A percentile compares a stretch with the other conserved stretches of the same genome.
Conservation (phyloP, 2,329 filamentous ascomycete species). For the Fusarium sp. region DNA sequence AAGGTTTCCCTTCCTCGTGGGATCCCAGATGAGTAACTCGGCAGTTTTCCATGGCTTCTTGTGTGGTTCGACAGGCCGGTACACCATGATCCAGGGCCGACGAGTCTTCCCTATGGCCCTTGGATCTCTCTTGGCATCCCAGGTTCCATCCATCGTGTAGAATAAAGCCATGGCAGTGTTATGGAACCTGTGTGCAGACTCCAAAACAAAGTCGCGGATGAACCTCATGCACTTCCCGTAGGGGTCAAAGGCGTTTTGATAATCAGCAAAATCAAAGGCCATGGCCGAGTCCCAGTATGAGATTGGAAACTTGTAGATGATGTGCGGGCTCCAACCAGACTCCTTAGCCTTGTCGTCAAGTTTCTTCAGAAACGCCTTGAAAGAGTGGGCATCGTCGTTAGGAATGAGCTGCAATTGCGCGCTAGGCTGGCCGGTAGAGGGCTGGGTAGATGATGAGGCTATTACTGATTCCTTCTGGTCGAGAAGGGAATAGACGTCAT, state of each 20-base stretch:
- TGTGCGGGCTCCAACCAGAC: slow-evolving; percentile 32
- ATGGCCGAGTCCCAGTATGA: slow-evolving; percentile 51
- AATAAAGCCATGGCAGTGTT: slow-evolving; percentile 57
- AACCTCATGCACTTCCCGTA: slow-evolving; percentile 41
- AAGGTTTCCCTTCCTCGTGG: slow-evolving; percentile 45
- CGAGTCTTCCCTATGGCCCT: slow-evolving; percentile 41
- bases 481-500: slow-evolving; percentile 38
- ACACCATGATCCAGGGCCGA: slow-evolving; percentile 64
- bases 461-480: slow-evolving; percentile 5
- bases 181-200: neutral
- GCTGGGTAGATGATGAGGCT: neutral
- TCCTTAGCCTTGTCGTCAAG: slow-evolving; percentile 7
- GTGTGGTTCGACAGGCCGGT: slow-evolving; percentile 57
- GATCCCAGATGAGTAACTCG: slow-evolving; percentile 69
- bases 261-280: slow-evolving; percentile 39
- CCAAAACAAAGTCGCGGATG: slow-evolving; percentile 23
- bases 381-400: slow-evolving; percentile 11
- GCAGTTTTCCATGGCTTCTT: slow-evolving; percentile 45
- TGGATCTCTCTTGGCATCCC: slow-evolving; percentile 44
- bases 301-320: slow-evolving; percentile 55
- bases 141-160: slow-evolving; percentile 58
- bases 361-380: slow-evolving; percentile 14
- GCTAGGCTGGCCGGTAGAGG: neutral
- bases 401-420: slow-evolving; percentile 6
- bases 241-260: slow-evolving; percentile 23